These are phyloP conservation scores for Clitocybe nebularis DNA, from an alignment of 1,284 basidiomycete genomes.

Conservation along the genomic window DNA sequence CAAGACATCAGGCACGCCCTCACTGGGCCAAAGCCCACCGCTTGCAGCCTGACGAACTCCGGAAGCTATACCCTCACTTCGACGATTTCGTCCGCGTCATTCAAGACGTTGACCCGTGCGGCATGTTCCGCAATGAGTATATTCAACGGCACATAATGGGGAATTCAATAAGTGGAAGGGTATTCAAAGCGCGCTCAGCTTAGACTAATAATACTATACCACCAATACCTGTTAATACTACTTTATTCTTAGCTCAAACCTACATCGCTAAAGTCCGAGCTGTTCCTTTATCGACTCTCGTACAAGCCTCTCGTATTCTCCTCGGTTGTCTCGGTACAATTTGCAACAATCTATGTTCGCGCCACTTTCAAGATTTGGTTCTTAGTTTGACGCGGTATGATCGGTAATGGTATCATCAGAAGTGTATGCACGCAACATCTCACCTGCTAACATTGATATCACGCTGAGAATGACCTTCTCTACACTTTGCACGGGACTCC, in stretches of 20 bases:
- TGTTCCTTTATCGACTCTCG: constrained; percentile 69
- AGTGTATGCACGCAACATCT: constrained; percentile 19
- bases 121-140: constrained; percentile 80
- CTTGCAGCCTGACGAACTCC: constrained; percentile 65
- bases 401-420: constrained; percentile 16
- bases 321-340: constrained; percentile 83
- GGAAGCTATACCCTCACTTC: constrained; percentile 78
- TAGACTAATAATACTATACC: constrained; percentile 9
- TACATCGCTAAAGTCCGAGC: constrained; percentile 50
- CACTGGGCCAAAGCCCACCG: constrained; percentile 98
- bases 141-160: constrained; percentile 74
- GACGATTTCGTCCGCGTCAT: constrained; percentile 76
- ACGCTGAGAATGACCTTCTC: constrained; percentile 96
- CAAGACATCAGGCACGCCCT: constrained; percentile 76
- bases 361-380: constrained; percentile 98
- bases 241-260: constrained; percentile 1
- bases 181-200: constrained; percentile 45
- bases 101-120: constrained; percentile 73
- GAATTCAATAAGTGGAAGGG: constrained; percentile 42
- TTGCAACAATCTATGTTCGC: constrained; percentile 99
- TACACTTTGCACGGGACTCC: constrained; percentile 97
- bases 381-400: constrained; percentile 34
- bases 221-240: constrained; percentile 4
- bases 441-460: constrained; percentile 97
- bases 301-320: constrained; percentile 74